phyloP scores from a whole-genome alignment of 306 rosid species.

The Corylus avellana region DNA sequence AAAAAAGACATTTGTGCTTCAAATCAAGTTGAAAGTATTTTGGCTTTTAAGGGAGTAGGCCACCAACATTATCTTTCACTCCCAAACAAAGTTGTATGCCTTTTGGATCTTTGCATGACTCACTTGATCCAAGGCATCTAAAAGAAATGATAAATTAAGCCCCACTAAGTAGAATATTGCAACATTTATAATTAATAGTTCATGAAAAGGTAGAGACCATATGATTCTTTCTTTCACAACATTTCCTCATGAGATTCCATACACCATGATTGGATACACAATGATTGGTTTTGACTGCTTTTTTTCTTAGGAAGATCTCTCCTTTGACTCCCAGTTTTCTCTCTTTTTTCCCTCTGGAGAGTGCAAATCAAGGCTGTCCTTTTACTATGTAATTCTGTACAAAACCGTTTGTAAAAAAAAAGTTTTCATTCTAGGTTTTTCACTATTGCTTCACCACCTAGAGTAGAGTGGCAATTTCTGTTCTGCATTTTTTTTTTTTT shows the following conservation, averaged over 20 bases:
- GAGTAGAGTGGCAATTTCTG: background rate
- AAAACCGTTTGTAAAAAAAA: background rate
- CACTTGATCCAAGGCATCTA: conserved; percentile 55
- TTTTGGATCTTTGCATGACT: conserved; percentile 62
- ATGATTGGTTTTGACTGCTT: conserved; percentile 85
- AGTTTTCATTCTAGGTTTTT: background rate
- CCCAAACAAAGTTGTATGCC: conserved; percentile 42
- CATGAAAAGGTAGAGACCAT: conserved; percentile 33
- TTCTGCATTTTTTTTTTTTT: background rate
- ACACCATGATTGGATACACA: conserved; percentile 59
- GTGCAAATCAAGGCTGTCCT: conserved; percentile 17
- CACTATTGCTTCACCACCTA: background rate
- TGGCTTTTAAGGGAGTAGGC: conserved; percentile 60
- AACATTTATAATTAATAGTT: background rate
- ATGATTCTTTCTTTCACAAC: conserved; percentile 43
- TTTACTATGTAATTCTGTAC: background rate
- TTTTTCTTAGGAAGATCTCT: conserved; percentile 49
- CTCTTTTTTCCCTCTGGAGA: conserved; percentile 17
- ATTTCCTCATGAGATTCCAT: conserved; percentile 57
- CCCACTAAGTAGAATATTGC: conserved; percentile 23
- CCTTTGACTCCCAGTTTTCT: conserved; percentile 45
- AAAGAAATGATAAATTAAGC: conserved; percentile 17
- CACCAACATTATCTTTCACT: conserved; percentile 43
- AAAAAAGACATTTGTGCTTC: conserved; percentile 23
- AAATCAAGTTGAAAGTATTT: conserved; percentile 44